These are phyloP conservation scores for Yamagishiella unicocca DNA, from an alignment of 139 green algal species.

Conservation along the genomic window DNA sequence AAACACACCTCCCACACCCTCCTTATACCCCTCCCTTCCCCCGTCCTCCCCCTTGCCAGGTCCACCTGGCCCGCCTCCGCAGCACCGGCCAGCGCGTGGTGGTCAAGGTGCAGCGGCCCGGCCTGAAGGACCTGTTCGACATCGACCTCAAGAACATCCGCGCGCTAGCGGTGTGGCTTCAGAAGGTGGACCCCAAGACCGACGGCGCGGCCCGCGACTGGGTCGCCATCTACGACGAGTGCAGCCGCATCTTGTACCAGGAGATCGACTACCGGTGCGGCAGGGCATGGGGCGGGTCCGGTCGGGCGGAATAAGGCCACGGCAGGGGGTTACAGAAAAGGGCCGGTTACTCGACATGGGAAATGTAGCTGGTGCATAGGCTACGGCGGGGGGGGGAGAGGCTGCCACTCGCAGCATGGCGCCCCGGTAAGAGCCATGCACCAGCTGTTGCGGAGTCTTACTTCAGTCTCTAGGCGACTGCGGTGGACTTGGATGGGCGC, in stretches of 20 bases:
- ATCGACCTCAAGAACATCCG: constrained; percentile 96
- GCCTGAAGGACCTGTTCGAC: constrained; percentile 91
- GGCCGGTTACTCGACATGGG: too few species aligned
- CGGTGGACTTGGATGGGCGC: too few species aligned
- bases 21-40: neutral
- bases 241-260: constrained; percentile 95
- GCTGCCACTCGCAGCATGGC: too few species aligned
- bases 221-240: constrained; percentile 99
- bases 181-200: constrained; percentile 93
- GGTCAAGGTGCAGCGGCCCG: constrained; percentile 98
- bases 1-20: too few species aligned
- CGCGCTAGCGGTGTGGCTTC: constrained; percentile 72
- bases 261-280: constrained; percentile 91
- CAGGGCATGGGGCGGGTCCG: too few species aligned
- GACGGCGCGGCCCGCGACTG: constrained; percentile 98
- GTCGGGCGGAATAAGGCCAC: too few species aligned
- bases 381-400: too few species aligned
- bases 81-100: constrained; percentile 87
- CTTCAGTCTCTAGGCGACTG: too few species aligned
- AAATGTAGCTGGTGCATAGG: too few species aligned
- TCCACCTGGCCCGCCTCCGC: constrained; percentile 90
- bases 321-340: too few species aligned
- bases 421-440: too few species aligned
- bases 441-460: too few species aligned
- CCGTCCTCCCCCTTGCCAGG: constrained; percentile 63